Percentiles rank a stretch among this genome's conserved stretches.
Conservation (phyloP, 805 yeast species). For the Zygoascus bituminiphila region DNA sequence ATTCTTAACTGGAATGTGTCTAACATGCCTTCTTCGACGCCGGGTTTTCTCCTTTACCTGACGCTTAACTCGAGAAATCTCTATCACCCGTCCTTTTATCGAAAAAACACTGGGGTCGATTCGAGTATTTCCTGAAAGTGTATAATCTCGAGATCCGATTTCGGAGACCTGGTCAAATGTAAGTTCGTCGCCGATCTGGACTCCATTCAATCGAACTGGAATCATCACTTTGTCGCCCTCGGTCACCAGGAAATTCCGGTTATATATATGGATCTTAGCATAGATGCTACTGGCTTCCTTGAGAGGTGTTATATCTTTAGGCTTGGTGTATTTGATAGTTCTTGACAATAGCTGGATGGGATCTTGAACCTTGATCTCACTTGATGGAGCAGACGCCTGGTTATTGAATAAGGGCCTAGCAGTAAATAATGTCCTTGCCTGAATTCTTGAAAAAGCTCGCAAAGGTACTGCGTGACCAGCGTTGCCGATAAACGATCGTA, state of each 20-base stretch:
- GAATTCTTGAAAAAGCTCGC: background rate
- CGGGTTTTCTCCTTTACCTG: constrained; percentile 60
- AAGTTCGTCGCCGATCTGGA: constrained; percentile 76
- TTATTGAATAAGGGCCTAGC: background rate
- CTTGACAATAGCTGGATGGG: constrained; percentile 9
- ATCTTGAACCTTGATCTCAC: background rate
- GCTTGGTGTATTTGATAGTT: constrained; percentile 20
- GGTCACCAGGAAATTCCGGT: constrained; percentile 81
- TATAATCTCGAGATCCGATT: constrained; percentile 79
- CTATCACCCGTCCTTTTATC: constrained; percentile 59
- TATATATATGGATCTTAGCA: constrained; percentile 75
- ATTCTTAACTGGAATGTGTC: constrained; percentile 59
- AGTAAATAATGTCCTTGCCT: background rate
- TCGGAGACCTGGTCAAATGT: constrained; percentile 66
- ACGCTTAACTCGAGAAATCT: constrained; percentile 71
- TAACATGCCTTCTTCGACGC: constrained; percentile 68
- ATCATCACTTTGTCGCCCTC: constrained; percentile 78
- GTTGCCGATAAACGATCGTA: background rate
- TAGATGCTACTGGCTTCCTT: constrained; percentile 59
- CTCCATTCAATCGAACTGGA: constrained; percentile 71
- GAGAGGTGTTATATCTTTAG: constrained; percentile 47
- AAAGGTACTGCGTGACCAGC: background rate
- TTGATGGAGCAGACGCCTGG: background rate
- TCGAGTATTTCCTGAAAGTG: constrained; percentile 45
- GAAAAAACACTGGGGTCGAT: constrained; percentile 47